Evolutionary conservation across 768 basidiomycete species (phyloP).

Genomic region (Boletus rufocinnamomeus): DNA sequence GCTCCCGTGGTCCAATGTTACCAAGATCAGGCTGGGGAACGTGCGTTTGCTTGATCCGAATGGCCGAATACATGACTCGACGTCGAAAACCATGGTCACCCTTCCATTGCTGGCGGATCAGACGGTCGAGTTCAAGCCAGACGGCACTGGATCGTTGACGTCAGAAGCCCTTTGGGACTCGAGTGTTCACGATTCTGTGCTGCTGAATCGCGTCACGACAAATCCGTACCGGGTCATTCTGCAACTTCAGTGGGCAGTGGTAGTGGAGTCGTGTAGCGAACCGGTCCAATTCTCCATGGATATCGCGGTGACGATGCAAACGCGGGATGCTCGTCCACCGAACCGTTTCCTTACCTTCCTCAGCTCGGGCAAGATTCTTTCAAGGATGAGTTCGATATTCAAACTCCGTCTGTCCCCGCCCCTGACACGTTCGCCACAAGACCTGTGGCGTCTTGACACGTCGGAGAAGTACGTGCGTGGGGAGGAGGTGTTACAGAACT

Average conservation of each 20-base stretch:
- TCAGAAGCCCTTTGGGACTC: constrained; percentile 91
- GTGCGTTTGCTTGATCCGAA: constrained; percentile 84
- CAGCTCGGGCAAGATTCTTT: constrained; percentile 71
- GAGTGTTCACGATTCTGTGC: constrained; percentile 80
- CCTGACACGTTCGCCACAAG: constrained; percentile 80
- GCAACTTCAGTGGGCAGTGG: constrained; percentile 75
- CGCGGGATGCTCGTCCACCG: constrained; percentile 83
- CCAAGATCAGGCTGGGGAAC: constrained; percentile 76
- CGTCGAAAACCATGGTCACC: constrained; percentile 67
- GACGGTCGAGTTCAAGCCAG: constrained; percentile 71
- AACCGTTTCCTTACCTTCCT: constrained; percentile 77
- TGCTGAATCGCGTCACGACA: constrained; percentile 85
- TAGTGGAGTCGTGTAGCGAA: constrained; percentile 80
- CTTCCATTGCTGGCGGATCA: constrained; percentile 77
- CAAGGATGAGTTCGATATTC: constrained; percentile 84
- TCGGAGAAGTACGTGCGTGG: constrained; percentile 93
- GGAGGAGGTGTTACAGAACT: constrained; percentile 78
- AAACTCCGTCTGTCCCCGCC: constrained; percentile 79
- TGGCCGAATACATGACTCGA: constrained; percentile 77
- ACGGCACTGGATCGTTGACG: constrained; percentile 75
- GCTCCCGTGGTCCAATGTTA: constrained; percentile 83
- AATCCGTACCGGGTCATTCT: constrained; percentile 77
- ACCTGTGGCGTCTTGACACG: constrained; percentile 94
- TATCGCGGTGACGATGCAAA: constrained; percentile 78
- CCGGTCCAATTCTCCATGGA: constrained; percentile 91